Evolutionary conservation across 352 stramenopile genomes (phyloP), one percentile per base, ranked within the genome.

Genomic region (Globisporangium iwayamae): DNA sequence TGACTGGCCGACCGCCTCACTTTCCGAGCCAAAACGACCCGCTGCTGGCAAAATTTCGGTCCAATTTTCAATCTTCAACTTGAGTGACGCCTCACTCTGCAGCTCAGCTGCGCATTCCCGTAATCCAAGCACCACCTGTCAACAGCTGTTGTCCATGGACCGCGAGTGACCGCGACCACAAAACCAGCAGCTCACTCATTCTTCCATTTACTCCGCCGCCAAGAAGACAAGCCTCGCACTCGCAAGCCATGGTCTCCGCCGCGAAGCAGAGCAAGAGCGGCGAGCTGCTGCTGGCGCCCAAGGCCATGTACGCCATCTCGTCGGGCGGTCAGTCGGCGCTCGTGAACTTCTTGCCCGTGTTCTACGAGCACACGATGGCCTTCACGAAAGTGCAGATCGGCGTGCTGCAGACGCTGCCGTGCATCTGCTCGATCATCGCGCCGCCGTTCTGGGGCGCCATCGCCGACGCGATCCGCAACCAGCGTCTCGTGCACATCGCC

Each of bases 361-460:
- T 85, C 71, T 91, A 78, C 71, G 73, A 93, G 66, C 72, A 90
- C 62, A 82, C 70, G 57, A 73, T 75, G 28, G 56, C 72, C 14
- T 90, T 90, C 66, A 78, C 74, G 63, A 92, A 94, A 67, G 70
- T 89, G 39, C 76, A 94, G 72, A 92, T 92, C 60, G 82, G 83
- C 45, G 56, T 91, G 22, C 64, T 94, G 64, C 83, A 91, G 72
- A 87, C 83, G 20, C 60, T 94, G 16, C 81, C 77, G 11, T 76
- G 76, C 60, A 69, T 94, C 55, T 85, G 76, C 58, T 51, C 81
- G 13, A 83, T 92, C 51, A n/a, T 92, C 43, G 77, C 78, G 8
- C 81, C 85, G 46, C 85, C 80, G n/a, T 73, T 92, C 50, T 94
- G 85, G 83, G 82, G 83, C 46, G 78, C 78, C 8, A 62, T 94